Conservation (phyloP, 495 filamentous ascomycete genomes). For the Penicillium cataractarum region DNA sequence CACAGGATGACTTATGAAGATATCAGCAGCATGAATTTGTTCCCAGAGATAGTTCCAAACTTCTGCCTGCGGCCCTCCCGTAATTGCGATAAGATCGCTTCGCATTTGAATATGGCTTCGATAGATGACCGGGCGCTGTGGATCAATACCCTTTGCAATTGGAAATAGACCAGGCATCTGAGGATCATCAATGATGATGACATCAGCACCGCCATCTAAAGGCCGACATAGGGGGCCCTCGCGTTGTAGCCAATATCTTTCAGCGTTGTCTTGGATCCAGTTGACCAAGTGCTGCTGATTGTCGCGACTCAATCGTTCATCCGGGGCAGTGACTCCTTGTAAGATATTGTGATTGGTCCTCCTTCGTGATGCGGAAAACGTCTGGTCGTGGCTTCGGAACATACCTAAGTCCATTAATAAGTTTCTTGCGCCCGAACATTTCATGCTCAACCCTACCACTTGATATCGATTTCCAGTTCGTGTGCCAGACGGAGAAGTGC, state of each 20-base stretch:
- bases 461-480: conserved; percentile 64
- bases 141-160: neutral
- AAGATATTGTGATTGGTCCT: conserved; percentile 87
- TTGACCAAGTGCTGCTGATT: neutral
- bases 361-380: conserved; percentile 87
- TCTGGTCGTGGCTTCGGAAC: conserved; percentile 81
- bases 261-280: conserved; percentile 1
- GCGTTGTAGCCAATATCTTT: neutral
- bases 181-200: neutral
- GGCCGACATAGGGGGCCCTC: conserved; percentile 62
- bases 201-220: conserved; percentile 10
- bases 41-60: conserved; percentile 79
- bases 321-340: conserved; percentile 70
- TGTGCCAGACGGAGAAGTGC: conserved; percentile 71
- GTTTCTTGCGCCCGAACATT: conserved; percentile 23
- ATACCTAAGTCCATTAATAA: conserved; percentile 44
- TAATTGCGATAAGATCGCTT: conserved; percentile 63
- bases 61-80: conserved; percentile 66
- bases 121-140: conserved; percentile 65
- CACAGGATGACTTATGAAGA: conserved; percentile 83
- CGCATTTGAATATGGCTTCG: conserved; percentile 82
- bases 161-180: neutral
- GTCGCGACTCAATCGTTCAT: conserved; percentile 65
- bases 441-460: conserved; percentile 56
- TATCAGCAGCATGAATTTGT: conserved; percentile 66